Percentiles rank a stretch among this genome's conserved stretches.
Evolutionary conservation across 208 protist genomes (phyloP).

Genomic region (Acanthamoeba healyi): DNA sequence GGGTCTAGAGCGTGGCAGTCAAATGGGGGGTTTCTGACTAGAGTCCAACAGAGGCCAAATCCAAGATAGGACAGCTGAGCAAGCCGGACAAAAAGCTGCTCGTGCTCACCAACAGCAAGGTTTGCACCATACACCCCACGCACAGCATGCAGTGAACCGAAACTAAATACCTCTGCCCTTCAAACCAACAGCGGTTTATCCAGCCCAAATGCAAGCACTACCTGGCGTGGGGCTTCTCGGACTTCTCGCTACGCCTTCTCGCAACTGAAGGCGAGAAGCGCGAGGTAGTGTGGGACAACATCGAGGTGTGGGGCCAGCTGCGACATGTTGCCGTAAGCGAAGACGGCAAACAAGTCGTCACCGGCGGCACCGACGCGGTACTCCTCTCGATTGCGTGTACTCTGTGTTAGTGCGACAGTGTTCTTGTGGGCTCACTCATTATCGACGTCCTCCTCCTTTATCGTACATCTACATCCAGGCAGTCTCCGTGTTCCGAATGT

Average conservation of each 20-base stretch:
- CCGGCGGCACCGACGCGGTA: constrained; percentile 34
- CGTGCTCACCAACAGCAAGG: constrained; percentile 65
- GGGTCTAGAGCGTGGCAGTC: background rate
- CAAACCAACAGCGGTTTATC: constrained; percentile 7
- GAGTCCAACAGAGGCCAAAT: constrained; percentile 55
- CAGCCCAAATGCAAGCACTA: constrained; percentile 56
- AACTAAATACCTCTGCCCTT: too few species aligned
- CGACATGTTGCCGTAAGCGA: background rate
- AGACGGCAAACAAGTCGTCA: constrained; percentile 48
- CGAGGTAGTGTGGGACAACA: constrained; percentile 55
- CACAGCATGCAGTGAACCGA: background rate
- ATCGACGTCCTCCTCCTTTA: background rate
- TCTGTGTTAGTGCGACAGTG: background rate
- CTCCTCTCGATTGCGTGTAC: background rate
- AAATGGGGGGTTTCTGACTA: too few species aligned
- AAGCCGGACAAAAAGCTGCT: constrained; percentile 30
- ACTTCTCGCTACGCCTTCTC: constrained; percentile 15
- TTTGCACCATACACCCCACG: background rate
- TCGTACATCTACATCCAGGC: too few species aligned
- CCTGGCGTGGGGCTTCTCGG: constrained; percentile 74
- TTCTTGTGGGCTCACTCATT: background rate
- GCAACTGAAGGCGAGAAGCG: constrained; percentile 28
- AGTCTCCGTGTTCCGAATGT: constrained; percentile 37
- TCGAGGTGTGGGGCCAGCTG: constrained; percentile 44
- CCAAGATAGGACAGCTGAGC: background rate